Evolutionary conservation across 2,329 filamentous ascomycete genomes (phyloP).

Genomic region (Dothideomycetes sp.): DNA sequence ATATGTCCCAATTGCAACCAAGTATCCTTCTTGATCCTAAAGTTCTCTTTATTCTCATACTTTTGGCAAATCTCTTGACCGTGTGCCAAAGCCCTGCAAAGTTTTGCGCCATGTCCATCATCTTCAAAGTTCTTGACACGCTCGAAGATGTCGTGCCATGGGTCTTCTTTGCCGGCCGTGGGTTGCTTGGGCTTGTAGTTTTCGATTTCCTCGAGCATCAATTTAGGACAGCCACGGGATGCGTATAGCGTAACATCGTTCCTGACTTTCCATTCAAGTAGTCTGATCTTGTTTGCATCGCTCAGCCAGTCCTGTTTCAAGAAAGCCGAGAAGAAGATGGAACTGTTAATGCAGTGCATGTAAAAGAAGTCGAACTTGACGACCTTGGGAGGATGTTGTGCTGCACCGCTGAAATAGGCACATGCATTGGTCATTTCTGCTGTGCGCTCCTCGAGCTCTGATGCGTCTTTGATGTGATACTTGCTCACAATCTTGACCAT

Average conservation of each 20-base stretch:
- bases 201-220: constrained; percentile 51
- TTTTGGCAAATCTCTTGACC: constrained; percentile 45
- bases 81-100: constrained; percentile 60
- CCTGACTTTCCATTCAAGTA: constrained; percentile 76
- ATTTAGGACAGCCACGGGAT: constrained; percentile 53
- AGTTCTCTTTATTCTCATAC: constrained; percentile 39
- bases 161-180: constrained; percentile 19
- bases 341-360: constrained; percentile 61
- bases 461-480: constrained; percentile 42
- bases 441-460: constrained; percentile 47
- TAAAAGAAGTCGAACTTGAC: constrained; percentile 75
- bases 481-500: constrained; percentile 53
- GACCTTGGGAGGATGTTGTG: constrained; percentile 54
- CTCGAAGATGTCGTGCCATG: constrained; percentile 38
- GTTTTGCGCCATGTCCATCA: constrained; percentile 74
- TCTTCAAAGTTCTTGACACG: constrained; percentile 47
- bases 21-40: constrained; percentile 45
- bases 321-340: constrained; percentile 63
- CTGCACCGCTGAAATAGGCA: constrained; percentile 51
- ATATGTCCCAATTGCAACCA: constrained; percentile 56
- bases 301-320: constrained; percentile 54
- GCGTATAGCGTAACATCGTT: constrained; percentile 66
- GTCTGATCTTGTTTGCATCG: constrained; percentile 50
- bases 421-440: constrained; percentile 63
- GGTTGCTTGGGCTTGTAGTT: constrained; percentile 47